Percentiles rank a stretch among this genome's conserved stretches.
Evolutionary conservation across 164 flowering plant genomes (phyloP).

Genomic region (Stephania cephalantha): DNA sequence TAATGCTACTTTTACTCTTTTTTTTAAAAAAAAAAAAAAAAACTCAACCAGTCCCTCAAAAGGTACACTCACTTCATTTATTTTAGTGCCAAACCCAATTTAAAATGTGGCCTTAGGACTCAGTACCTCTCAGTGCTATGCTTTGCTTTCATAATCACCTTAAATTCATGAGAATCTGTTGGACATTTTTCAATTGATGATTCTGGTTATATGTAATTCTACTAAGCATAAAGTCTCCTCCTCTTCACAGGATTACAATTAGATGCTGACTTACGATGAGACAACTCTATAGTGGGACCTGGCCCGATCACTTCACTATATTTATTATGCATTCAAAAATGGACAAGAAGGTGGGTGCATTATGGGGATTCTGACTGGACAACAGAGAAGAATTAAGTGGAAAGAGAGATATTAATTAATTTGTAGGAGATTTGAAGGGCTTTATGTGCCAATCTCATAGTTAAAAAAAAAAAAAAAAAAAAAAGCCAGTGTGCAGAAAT

Average conservation of each 20-base stretch:
- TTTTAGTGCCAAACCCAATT: too few relatives aligned
- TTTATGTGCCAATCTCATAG: not conserved
- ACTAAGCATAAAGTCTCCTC: not conserved
- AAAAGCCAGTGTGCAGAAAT: slow-evolving; percentile 7
- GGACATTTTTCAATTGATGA: not conserved
- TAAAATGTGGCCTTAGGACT: too few relatives aligned
- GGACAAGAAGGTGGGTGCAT: not conserved
- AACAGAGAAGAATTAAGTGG: not conserved
- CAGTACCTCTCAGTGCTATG: too few relatives aligned
- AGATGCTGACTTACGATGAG: not conserved
- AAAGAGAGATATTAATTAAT: not conserved
- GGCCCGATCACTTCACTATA: not conserved
- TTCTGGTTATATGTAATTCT: not conserved
- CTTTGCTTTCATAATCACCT: too few relatives aligned
- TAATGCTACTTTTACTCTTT: too few relatives aligned
- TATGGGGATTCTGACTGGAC: not conserved
- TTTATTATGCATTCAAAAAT: not conserved
- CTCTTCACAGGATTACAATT: not conserved
- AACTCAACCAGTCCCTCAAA: too few relatives aligned
- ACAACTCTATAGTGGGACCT: slow-evolving; percentile 5
- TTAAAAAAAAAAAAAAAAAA: not conserved
- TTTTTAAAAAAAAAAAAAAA: too few relatives aligned
- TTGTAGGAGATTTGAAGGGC: not conserved
- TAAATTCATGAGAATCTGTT: too few relatives aligned
- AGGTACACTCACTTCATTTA: too few relatives aligned